These are phyloP conservation scores for Podila minutissima DNA, from an alignment of 192 early-diverging fungal genomes.

Conservation along the genomic window DNA sequence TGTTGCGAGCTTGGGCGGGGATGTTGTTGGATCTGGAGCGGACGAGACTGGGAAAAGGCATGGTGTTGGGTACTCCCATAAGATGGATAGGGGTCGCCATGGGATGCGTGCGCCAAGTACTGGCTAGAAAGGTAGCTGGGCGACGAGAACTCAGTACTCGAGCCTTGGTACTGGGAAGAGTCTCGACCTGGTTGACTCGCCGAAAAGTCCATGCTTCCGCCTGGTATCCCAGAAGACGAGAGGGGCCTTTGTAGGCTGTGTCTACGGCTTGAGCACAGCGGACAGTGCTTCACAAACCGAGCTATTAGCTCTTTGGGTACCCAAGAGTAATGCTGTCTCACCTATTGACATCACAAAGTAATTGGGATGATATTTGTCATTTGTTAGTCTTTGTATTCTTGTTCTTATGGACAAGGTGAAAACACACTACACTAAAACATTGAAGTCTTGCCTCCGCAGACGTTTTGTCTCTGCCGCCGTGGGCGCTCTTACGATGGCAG, in stretches of 20 bases:
- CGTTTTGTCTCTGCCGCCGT: conserved; percentile 60
- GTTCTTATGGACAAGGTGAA: no score
- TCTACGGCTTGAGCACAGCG: conserved; percentile 45
- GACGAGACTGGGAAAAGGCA: background rate
- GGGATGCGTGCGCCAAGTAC: no score
- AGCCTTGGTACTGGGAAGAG: background rate
- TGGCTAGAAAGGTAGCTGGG: background rate
- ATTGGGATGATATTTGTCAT: background rate
- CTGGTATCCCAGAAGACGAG: background rate
- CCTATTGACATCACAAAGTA: conserved; percentile 10
- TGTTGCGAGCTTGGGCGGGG: conserved; percentile 2
- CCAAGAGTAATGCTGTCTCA: conserved; percentile 50
- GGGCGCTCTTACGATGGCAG: conserved; percentile 54
- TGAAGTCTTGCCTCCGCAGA: conserved; percentile 51
- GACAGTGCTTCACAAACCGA: conserved; percentile 50
- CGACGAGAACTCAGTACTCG: background rate
- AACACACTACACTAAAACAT: no score
- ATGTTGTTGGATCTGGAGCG: background rate
- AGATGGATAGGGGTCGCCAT: background rate
- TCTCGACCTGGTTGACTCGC: background rate
- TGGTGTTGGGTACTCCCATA: background rate
- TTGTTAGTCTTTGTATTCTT: no score
- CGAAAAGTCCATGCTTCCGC: background rate
- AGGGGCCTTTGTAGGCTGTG: conserved; percentile 40
- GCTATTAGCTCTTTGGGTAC: conserved; percentile 54